Conservation (phyloP, 2,329 filamentous ascomycete genomes). For the Fusarium sp. region DNA sequence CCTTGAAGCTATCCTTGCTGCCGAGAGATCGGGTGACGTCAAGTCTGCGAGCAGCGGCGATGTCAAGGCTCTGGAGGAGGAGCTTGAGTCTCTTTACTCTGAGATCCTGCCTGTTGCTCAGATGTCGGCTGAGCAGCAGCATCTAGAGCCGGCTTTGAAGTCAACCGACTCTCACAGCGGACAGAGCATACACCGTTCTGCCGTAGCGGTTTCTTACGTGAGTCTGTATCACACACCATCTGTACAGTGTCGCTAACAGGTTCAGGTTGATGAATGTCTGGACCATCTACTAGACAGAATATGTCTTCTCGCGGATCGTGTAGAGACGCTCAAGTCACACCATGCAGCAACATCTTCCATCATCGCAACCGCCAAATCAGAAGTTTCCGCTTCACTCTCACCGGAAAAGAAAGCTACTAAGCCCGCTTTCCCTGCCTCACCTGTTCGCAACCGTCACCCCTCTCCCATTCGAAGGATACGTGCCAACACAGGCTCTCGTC, state of each 20-base stretch:
- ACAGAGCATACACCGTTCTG: slow-evolving; percentile 55
- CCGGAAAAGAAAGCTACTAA: slow-evolving; percentile 35
- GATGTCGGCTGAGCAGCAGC: slow-evolving; percentile 74
- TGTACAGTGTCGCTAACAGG: slow-evolving; percentile 29
- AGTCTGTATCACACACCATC: slow-evolving; percentile 25
- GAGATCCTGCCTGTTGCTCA: slow-evolving; percentile 74
- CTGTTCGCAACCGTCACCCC: slow-evolving; percentile 46
- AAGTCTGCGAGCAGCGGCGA: slow-evolving; percentile 50
- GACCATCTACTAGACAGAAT: slow-evolving; percentile 60
- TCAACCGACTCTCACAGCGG: slow-evolving; percentile 55
- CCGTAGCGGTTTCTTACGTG: slow-evolving; percentile 61
- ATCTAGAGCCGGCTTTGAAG: slow-evolving; percentile 66
- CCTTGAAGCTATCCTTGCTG: slow-evolving; percentile 54
- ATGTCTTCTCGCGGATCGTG: slow-evolving; percentile 51
- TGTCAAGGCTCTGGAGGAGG: slow-evolving; percentile 63
- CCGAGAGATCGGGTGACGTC: slow-evolving; percentile 42
- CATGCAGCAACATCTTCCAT: slow-evolving; percentile 52
- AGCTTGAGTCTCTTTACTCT: slow-evolving; percentile 72
- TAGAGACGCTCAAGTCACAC: slow-evolving; percentile 57
- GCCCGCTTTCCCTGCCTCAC: slow-evolving; percentile 46
- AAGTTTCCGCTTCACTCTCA: slow-evolving; percentile 48
- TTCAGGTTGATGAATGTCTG: slow-evolving; percentile 61
- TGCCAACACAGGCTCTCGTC: slow-evolving; percentile 38
- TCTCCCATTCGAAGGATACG: slow-evolving; percentile 49
- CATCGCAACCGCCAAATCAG: slow-evolving; percentile 53